Conservation (phyloP, 345 rosid species). For the Lumnitzera littorea region DNA sequence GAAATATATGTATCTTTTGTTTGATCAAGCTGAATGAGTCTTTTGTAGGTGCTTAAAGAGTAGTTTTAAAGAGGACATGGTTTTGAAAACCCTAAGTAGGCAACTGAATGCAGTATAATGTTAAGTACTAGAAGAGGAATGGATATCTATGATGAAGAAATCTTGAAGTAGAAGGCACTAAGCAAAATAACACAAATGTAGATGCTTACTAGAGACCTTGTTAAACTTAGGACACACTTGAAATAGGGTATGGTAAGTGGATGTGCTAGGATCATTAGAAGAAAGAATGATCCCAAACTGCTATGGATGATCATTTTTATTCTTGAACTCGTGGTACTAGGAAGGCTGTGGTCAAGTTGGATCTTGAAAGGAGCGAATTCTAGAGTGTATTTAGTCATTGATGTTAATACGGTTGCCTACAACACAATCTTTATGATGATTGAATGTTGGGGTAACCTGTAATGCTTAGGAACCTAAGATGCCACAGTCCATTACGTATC, state of each 20-base stretch:
- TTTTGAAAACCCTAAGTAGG: conserved; percentile 47
- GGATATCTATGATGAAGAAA: conserved; percentile 37
- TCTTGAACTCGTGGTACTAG: conserved; percentile 27
- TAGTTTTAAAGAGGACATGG: conserved; percentile 37
- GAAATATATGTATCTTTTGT: too few species aligned
- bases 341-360: conserved; percentile 52
- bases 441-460: conserved; percentile 53
- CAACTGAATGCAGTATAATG: conserved; percentile 36
- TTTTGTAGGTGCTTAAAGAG: conserved; percentile 24
- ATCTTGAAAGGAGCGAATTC: conserved; percentile 73
- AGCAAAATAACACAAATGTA: conserved; percentile 47
- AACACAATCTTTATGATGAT: conserved; percentile 57
- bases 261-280: conserved; percentile 37
- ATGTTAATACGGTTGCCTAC: conserved; percentile 73
- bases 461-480: too few species aligned
- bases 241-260: conserved; percentile 62
- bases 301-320: conserved; percentile 39
- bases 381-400: conserved; percentile 75
- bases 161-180: conserved; percentile 55
- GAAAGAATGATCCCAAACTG: conserved; percentile 40
- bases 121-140: conserved; percentile 26
- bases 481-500: too few species aligned
- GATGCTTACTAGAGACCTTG: conserved; percentile 60
- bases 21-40: conserved; percentile 10
- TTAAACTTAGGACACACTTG: conserved; percentile 58